Base-by-base conservation (phyloP, 208 protist species). In the Wallacemonas sp. region DNA sequence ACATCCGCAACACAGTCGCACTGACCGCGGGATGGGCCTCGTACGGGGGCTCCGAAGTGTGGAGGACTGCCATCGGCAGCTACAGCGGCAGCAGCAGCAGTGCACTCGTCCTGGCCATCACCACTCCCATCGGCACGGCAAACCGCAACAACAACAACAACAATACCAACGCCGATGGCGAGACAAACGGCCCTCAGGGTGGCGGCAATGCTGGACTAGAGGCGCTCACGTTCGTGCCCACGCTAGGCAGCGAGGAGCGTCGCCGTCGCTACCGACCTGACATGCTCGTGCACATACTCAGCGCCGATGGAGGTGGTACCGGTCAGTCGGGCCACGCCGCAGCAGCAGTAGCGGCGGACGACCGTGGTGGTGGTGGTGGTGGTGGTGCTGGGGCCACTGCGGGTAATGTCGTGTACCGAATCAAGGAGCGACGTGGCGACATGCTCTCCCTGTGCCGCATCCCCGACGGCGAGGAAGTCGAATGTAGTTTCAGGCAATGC, bases 1-100 rank as follows among this genome's bases (percentile, higher is more conserved):
- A 94, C 65, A 83, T 96, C 65, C 83, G 86, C 11, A 60, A 70
- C 11, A 81, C 76, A 33, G 76, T 96, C 8, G 78, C 80, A 38
- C 57, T 65, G 1, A 96, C 90, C 29, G 78, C 81, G 9, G 66
- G 70, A 8, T 79, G 74, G 39, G 27, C 32, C 6, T 58, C 52
- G 30, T 58, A 58, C 52, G 8, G 52, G 29, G 52, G 52, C 52
- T 58, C 52, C 8, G 52, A 58, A 19, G 32, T 58, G 30, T 58
- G 26, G 32, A 58, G 23, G 27, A 33, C 34, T n/a, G 32, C 57
- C 5, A 24, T 44, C 36, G 61, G 11, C 38, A n/a, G 34, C 1
- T 16, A 30, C 21, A 44, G 55, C 47, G n/a, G 6, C 6, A 58
- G 27, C 54, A 73, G 73, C 38, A 62, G 65, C 43, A 62, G n/a